Evolutionary conservation across 1,139 yeast genomes (phyloP).

Genomic region (Yamadazyma atlantica): DNA sequence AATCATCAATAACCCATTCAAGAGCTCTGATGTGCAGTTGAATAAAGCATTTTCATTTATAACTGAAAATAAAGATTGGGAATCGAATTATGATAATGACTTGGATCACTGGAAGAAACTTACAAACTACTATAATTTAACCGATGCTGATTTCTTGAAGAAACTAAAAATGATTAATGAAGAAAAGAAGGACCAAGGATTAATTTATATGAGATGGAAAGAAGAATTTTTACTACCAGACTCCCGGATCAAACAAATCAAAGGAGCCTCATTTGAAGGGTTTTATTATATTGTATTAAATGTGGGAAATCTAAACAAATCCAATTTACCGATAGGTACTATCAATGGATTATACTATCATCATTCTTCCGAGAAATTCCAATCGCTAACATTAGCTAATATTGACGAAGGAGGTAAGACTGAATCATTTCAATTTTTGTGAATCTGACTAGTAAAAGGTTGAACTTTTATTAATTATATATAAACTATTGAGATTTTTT

Average conservation of each 20-base stretch:
- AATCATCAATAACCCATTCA: slow-evolving; percentile 59
- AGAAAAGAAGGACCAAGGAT: slow-evolving; percentile 33
- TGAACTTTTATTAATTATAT: slow-evolving; percentile 2
- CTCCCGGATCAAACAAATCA: slow-evolving; percentile 60
- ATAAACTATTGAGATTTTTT: slow-evolving; percentile 4
- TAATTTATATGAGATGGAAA: slow-evolving; percentile 91
- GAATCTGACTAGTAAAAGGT: slow-evolving; percentile 1
- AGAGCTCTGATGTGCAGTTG: slow-evolving; percentile 16
- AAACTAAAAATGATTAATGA: slow-evolving; percentile 31
- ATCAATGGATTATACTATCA: slow-evolving; percentile 83
- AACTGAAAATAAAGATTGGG: slow-evolving; percentile 53
- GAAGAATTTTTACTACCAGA: slow-evolving; percentile 86
- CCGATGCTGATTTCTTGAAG: slow-evolving; percentile 25
- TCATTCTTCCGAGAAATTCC: slow-evolving; percentile 72
- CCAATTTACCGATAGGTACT: slow-evolving; percentile 43
- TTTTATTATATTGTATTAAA: slow-evolving; percentile 85
- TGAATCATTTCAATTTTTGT: slow-evolving; percentile 14
- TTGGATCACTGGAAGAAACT: slow-evolving; percentile 85
- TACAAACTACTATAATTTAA: slow-evolving; percentile 38
- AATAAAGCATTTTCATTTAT: slow-evolving; percentile 31
- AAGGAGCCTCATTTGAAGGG: slow-evolving; percentile 90
- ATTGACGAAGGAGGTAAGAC: slow-evolving; percentile 29
- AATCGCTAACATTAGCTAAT: slow-evolving; percentile 41
- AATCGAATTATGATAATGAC: slow-evolving; percentile 66
- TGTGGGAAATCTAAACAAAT: slow-evolving; percentile 45